phyloP scores from a whole-genome alignment of 1,284 basidiomycete species.

The Dichomitus squalens region DNA sequence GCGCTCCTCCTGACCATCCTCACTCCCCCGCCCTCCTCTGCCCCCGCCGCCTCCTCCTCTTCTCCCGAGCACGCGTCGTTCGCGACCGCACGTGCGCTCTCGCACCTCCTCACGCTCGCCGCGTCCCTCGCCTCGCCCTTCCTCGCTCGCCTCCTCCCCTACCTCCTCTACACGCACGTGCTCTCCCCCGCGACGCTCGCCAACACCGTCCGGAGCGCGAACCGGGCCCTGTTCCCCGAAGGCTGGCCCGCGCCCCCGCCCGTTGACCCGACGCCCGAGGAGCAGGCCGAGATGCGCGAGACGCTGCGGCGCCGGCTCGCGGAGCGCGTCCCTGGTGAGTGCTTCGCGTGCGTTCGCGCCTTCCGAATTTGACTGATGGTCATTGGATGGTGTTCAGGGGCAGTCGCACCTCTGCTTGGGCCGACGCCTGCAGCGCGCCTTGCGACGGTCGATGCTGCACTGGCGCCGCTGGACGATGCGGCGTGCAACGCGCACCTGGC shows the following conservation, averaged over 20 bases:
- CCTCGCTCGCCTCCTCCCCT: slow-evolving; percentile 57
- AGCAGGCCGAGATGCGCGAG: slow-evolving; percentile 62
- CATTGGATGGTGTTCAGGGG: slow-evolving; percentile 17
- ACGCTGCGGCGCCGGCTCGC: slow-evolving; percentile 50
- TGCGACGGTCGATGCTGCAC: slow-evolving; percentile 47
- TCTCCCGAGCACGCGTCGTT: slow-evolving; percentile 13
- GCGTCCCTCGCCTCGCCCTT: slow-evolving; percentile 31
- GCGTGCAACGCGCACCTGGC: slow-evolving; percentile 70
- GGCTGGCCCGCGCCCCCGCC: slow-evolving; percentile 75
- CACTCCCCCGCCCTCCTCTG: slow-evolving; percentile 15
- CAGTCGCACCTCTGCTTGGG: slow-evolving; percentile 49
- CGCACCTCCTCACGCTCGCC: slow-evolving; percentile 33
- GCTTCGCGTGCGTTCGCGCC: background rate
- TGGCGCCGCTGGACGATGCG: slow-evolving; percentile 59
- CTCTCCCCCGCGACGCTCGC: slow-evolving; percentile 56
- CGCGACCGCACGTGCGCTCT: slow-evolving; percentile 30
- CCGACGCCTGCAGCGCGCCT: slow-evolving; percentile 40
- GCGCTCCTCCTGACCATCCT: slow-evolving; percentile 25
- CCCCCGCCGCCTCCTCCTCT: background rate
- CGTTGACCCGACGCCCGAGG: slow-evolving; percentile 68
- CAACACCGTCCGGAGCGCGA: slow-evolving; percentile 50
- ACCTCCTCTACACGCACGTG: slow-evolving; percentile 57
- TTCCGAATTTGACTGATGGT: background rate
- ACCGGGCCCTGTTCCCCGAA: slow-evolving; percentile 75
- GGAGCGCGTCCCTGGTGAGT: slow-evolving; percentile 49